A percentile compares a stretch with the other conserved stretches of the same genome.
These are phyloP conservation scores for Ustilago tritici DNA, from an alignment of 1,284 basidiomycete genomes.

Conservation along the genomic window DNA sequence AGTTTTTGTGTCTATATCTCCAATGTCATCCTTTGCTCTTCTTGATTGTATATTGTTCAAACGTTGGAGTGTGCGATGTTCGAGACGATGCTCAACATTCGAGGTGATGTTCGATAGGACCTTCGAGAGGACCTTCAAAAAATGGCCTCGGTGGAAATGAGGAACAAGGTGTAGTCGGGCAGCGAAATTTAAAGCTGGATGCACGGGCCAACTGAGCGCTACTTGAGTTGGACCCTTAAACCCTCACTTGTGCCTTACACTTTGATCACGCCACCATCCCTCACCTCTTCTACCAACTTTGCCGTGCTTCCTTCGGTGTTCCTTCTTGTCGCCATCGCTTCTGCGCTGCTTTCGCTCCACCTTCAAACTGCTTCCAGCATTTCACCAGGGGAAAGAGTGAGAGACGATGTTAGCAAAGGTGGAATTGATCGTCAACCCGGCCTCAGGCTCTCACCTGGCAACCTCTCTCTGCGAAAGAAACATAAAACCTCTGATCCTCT, in stretches of 20 bases:
- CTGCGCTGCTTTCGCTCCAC: not conserved
- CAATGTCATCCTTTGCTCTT: not conserved
- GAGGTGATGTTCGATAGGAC: not conserved
- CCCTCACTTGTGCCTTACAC: too few species aligned
- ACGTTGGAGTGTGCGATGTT: not conserved
- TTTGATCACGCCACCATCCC: not conserved
- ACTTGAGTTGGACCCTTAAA: not conserved
- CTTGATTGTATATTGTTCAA: not conserved
- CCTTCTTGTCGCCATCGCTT: not conserved
- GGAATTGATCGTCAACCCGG: conserved; percentile 26
- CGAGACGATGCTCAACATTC: not conserved
- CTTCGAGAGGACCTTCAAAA: too few species aligned
- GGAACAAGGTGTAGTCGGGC: not conserved
- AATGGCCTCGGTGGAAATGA: not conserved
- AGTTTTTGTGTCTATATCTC: not conserved
- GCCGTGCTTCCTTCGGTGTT: too few species aligned
- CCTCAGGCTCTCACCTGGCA: conserved; percentile 11
- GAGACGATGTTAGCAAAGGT: conserved; percentile 5
- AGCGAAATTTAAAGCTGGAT: not conserved
- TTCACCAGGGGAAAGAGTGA: not conserved
- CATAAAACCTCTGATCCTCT: conserved; percentile 13
- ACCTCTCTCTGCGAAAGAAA: not conserved
- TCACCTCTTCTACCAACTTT: too few species aligned
- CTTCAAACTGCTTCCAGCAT: not conserved
- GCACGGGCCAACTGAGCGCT: conserved; percentile 13